Percentiles rank a stretch among this genome's conserved stretches.
These are phyloP conservation scores for Comarum palustre DNA, from an alignment of 306 rosid species.

Conservation along the genomic window DNA sequence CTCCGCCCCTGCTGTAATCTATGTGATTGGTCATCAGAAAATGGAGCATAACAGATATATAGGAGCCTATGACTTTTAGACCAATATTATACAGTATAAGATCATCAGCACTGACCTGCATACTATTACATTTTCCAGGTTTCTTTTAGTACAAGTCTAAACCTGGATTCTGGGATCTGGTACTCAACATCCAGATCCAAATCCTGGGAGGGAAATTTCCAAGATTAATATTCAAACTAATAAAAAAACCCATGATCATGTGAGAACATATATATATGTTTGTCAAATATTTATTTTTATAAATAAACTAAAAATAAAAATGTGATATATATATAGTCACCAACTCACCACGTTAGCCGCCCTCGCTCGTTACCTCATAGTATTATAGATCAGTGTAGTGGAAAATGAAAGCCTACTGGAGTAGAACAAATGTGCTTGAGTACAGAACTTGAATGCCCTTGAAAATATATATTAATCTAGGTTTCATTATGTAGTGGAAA, in stretches of 20 bases:
- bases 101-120: not conserved
- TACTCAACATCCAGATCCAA: not conserved
- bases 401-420: too few species aligned
- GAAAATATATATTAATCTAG: not conserved
- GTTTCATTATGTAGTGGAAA: not conserved
- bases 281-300: too few species aligned
- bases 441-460: not conserved
- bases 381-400: not conserved
- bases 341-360: not conserved
- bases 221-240: not conserved
- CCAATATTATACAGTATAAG: too few species aligned
- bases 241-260: not conserved
- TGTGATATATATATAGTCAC: too few species aligned
- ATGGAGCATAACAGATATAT: not conserved
- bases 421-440: not conserved
- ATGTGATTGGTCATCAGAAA: not conserved
- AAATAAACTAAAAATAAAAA: too few species aligned
- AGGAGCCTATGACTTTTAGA: not conserved
- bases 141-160: not conserved
- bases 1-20: not conserved
- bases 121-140: not conserved
- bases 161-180: not conserved
- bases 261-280: not conserved
- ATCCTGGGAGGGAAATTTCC: not conserved
- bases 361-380: too few species aligned